phyloP scores from a whole-genome alignment of 1,284 basidiomycete genomes.

The Naganishia sp. region DNA sequence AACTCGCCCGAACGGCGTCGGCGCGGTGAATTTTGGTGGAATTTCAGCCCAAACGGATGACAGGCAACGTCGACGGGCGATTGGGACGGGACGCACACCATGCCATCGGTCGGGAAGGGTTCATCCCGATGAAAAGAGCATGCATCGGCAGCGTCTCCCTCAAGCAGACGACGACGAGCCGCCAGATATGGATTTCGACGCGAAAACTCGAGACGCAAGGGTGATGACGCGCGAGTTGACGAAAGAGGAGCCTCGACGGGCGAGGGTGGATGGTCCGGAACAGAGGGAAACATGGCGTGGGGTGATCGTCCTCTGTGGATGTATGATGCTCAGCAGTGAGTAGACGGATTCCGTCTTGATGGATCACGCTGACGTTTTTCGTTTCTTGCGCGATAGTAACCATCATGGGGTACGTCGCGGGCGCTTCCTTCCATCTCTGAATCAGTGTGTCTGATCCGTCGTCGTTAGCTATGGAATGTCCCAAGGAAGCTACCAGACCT shows the following conservation, averaged over 20 bases:
- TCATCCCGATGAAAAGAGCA: too few species aligned
- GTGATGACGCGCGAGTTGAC: background rate
- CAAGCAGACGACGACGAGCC: background rate
- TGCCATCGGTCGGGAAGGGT: too few species aligned
- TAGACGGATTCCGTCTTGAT: background rate
- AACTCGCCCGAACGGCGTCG: too few species aligned
- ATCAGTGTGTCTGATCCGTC: background rate
- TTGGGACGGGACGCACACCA: too few species aligned
- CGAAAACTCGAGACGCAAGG: background rate
- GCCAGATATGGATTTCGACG: background rate
- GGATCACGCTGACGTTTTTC: background rate
- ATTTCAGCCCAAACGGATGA: too few species aligned
- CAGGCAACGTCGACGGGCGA: too few species aligned
- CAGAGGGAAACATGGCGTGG: conserved; percentile 28
- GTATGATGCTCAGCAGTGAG: conserved; percentile 27
- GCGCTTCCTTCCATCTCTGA: background rate
- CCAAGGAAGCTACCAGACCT: conserved; percentile 29
- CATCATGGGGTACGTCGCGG: conserved; percentile 29
- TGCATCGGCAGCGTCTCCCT: too few species aligned
- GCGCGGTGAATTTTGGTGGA: too few species aligned
- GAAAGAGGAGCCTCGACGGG: background rate
- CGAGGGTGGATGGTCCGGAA: background rate
- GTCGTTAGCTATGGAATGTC: conserved; percentile 30
- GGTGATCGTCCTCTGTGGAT: conserved; percentile 29
- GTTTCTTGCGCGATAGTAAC: conserved; percentile 6